These are phyloP conservation scores for Goffeauzyma gilvescens DNA, from an alignment of 768 basidiomycete genomes.

Conservation along the genomic window DNA sequence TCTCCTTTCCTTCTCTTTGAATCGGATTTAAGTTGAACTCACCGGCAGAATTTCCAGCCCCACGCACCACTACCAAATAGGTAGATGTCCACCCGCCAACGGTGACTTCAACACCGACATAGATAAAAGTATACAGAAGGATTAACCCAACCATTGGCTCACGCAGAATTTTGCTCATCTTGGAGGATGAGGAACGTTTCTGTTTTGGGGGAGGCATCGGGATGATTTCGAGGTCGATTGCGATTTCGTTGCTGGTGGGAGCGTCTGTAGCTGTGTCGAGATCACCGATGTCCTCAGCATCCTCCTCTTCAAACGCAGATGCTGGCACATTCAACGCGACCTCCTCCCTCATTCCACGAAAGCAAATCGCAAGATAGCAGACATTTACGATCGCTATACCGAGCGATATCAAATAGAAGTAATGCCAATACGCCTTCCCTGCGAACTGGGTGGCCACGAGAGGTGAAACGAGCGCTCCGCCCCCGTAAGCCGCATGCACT, in stretches of 20 bases:
- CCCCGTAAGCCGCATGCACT: constrained; percentile 37
- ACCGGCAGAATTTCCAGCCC: constrained; percentile 20
- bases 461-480: constrained; percentile 45
- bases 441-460: constrained; percentile 67
- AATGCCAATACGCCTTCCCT: constrained; percentile 47
- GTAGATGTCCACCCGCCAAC: constrained; percentile 11
- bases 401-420: constrained; percentile 55
- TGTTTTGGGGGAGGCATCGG: neutral
- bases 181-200: too few relatives aligned
- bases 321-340: constrained; percentile 34
- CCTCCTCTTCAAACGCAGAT: neutral
- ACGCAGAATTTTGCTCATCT: constrained; percentile 24
- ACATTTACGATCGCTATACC: constrained; percentile 47
- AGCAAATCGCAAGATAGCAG: constrained; percentile 40
- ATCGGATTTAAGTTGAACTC: neutral
- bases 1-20: too few relatives aligned
- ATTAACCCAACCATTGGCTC: constrained; percentile 23
- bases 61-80: constrained; percentile 21
- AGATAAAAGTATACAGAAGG: constrained; percentile 30
- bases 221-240: neutral
- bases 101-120: constrained; percentile 33
- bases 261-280: neutral
- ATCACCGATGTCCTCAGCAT: neutral
- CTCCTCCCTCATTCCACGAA: constrained; percentile 53
- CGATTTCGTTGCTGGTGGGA: neutral